Conservation (phyloP, 163 green algal species). For the Picocystis sp. region DNA sequence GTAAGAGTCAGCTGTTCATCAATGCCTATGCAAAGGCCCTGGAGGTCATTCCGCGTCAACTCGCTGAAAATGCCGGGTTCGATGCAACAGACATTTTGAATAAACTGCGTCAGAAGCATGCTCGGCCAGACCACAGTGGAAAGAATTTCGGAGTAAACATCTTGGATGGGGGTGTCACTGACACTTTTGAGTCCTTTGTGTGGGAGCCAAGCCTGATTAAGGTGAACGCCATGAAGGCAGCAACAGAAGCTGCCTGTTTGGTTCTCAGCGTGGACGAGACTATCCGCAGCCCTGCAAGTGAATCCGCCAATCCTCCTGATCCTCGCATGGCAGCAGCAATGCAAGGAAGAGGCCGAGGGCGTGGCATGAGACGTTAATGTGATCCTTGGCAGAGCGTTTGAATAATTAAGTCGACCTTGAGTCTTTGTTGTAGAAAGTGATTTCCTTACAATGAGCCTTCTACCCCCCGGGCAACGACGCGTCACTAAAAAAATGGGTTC, state of each 20-base stretch:
- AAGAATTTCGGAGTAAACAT: conserved; percentile 52
- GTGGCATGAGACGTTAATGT: conserved; percentile 34
- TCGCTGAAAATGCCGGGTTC: conserved; percentile 92
- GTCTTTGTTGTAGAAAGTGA: too few species aligned
- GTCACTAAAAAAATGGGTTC: too few species aligned
- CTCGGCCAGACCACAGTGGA: conserved; percentile 43
- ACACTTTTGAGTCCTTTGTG: conserved; percentile 84
- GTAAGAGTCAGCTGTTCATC: conserved; percentile 91
- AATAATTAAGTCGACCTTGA: too few species aligned
- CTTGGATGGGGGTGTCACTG: conserved; percentile 71
- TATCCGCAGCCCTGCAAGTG: conserved; percentile 63
- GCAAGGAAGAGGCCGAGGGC: conserved; percentile 28
- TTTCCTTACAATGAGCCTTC: too few species aligned
- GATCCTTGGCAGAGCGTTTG: not conserved
- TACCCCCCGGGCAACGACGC: too few species aligned
- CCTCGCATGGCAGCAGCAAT: conserved; percentile 3
- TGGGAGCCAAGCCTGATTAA: conserved; percentile 96
- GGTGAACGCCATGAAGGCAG: conserved; percentile 76
- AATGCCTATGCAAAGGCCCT: conserved; percentile 79
- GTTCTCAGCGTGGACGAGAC: conserved; percentile 92
- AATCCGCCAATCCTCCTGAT: too few species aligned
- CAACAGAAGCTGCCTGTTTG: conserved; percentile 85
- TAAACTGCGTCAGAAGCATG: conserved; percentile 89
- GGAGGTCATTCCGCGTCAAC: conserved; percentile 87
- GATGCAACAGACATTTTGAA: conserved; percentile 96